phyloP scores from a whole-genome alignment of 1,284 basidiomycete genomes.

The Sphagnurus paluster region DNA sequence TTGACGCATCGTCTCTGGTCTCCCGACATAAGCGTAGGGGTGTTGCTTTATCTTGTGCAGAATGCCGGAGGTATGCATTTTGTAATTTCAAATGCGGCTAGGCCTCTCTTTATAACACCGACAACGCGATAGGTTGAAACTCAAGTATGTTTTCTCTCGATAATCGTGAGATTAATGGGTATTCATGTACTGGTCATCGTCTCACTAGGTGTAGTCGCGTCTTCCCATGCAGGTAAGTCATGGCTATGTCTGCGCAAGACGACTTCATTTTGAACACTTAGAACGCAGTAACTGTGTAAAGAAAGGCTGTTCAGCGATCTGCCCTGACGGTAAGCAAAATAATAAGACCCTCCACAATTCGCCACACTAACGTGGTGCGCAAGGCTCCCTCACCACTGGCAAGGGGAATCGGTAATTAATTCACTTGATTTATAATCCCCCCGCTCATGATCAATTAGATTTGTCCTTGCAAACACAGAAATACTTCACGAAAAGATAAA shows the following conservation, averaged over 20 bases:
- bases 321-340: slow-evolving; percentile 51
- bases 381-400: slow-evolving; percentile 69
- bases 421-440: slow-evolving; percentile 4
- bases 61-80: slow-evolving; percentile 53
- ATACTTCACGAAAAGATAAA: slow-evolving; percentile 67
- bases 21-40: slow-evolving; percentile 49
- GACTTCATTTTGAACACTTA: slow-evolving; percentile 1
- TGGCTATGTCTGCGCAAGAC: slow-evolving; percentile 3
- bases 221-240: slow-evolving; percentile 55
- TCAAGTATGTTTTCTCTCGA: slow-evolving; percentile 48
- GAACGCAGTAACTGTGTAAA: slow-evolving; percentile 59
- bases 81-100: slow-evolving; percentile 3
- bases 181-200: slow-evolving; percentile 7
- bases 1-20: slow-evolving; percentile 35
- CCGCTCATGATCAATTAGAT: slow-evolving; percentile 36
- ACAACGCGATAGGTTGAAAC: slow-evolving; percentile 48
- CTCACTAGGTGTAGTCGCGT: slow-evolving; percentile 54
- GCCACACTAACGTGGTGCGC: slow-evolving; percentile 8
- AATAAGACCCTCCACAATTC: slow-evolving; percentile 14
- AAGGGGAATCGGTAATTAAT: slow-evolving; percentile 60
- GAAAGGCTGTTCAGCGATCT: slow-evolving; percentile 63
- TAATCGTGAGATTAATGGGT: background rate
- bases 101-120: slow-evolving; percentile 2
- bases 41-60: slow-evolving; percentile 58
- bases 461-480: slow-evolving; percentile 70